A percentile compares a stretch with the other conserved stretches of the same genome.
These are phyloP conservation scores for Phytophthora sp. DNA, from an alignment of 352 stramenopile genomes.

Conservation along the genomic window DNA sequence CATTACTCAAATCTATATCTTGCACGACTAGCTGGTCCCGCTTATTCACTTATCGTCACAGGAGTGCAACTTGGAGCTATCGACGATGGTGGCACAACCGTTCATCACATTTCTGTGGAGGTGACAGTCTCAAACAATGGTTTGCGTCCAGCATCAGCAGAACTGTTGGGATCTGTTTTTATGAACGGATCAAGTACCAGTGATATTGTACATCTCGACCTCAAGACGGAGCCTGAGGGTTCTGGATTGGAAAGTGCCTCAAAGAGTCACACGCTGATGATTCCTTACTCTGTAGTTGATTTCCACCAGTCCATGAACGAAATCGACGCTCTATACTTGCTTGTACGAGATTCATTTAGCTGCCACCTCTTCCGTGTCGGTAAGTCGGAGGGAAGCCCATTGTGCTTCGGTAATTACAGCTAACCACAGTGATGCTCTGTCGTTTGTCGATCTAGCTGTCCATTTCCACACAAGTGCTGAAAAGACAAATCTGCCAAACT, in stretches of 20 bases:
- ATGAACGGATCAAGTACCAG: constrained; percentile 44
- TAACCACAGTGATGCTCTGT: too few relatives aligned
- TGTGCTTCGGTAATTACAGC: too few relatives aligned
- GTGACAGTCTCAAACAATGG: constrained; percentile 47
- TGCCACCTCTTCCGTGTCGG: constrained; percentile 69
- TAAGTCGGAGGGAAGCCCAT: too few relatives aligned
- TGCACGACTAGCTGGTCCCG: constrained; percentile 52
- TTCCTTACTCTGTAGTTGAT: constrained; percentile 24
- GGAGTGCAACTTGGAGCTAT: constrained; percentile 14
- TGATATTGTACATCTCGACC: constrained; percentile 23
- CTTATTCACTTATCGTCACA: constrained; percentile 61
- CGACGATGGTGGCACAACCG: not conserved
- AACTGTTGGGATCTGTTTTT: constrained; percentile 45
- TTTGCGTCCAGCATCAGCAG: constrained; percentile 34
- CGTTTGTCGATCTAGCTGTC: too few relatives aligned
- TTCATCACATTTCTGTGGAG: constrained; percentile 29
- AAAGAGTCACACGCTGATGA: constrained; percentile 14
- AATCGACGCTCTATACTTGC: constrained; percentile 44
- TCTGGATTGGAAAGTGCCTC: not conserved
- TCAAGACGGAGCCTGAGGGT: constrained; percentile 5
- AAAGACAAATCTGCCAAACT: constrained; percentile 12
- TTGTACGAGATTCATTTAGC: constrained; percentile 53
- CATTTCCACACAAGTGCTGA: constrained; percentile 20
- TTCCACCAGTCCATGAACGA: constrained; percentile 17
- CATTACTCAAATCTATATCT: constrained; percentile 80